Conservation (phyloP, 805 yeast genomes). For the Lipomyces mesembrius region DNA sequence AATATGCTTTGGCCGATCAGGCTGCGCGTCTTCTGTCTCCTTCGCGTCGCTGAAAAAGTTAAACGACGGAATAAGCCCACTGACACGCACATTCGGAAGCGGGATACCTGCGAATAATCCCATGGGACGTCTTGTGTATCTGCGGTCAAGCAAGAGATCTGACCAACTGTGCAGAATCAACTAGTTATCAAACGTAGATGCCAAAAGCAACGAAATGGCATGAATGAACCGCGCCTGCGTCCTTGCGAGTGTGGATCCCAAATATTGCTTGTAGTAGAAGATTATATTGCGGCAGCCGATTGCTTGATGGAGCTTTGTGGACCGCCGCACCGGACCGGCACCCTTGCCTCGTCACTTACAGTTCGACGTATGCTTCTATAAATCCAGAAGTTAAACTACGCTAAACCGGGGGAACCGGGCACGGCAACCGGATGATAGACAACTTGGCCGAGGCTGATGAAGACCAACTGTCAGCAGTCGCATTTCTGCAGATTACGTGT, state of each 20-base stretch:
- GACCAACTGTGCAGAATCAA: neutral
- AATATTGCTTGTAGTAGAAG: neutral
- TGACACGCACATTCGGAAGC: slow-evolving; percentile 5
- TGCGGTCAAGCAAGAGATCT: neutral
- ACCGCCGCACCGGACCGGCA: neutral
- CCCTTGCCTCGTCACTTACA: neutral
- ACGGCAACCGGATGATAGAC: neutral
- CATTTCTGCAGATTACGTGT: neutral
- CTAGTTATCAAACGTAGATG: neutral
- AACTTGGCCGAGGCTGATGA: neutral
- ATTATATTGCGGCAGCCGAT: neutral
- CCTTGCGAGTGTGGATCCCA: neutral
- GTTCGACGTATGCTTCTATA: too few relatives aligned
- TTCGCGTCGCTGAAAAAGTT: neutral
- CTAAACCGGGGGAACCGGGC: neutral
- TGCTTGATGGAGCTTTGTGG: neutral
- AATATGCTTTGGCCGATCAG: neutral
- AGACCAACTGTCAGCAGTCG: neutral
- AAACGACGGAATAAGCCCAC: slow-evolving; percentile 3
- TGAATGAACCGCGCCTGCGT: neutral
- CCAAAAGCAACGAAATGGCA: neutral
- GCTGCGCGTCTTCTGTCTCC: neutral
- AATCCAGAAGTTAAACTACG: neutral
- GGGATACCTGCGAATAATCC: neutral
- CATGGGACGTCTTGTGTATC: neutral